A percentile compares a stretch with the other conserved stretches of the same genome.
phyloP scores from a whole-genome alignment of 768 basidiomycete genomes.

The Pleurotus sapidus region DNA sequence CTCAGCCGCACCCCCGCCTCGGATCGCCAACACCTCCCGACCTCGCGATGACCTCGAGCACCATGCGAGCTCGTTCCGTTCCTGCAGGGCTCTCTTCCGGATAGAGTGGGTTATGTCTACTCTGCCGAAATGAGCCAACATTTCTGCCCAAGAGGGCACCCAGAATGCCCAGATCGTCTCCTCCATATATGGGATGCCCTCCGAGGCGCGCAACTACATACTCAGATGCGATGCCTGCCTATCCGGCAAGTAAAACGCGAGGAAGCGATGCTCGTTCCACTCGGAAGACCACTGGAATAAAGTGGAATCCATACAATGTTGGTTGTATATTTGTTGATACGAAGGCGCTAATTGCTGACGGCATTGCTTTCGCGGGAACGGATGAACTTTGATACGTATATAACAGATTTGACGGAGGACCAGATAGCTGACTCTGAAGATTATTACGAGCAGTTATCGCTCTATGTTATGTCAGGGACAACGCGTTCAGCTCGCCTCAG shows the following conservation, averaged over 20 bases:
- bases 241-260: slow-evolving; percentile 71
- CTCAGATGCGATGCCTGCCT: slow-evolving; percentile 75
- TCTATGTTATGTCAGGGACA: slow-evolving; percentile 88
- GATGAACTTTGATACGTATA: slow-evolving; percentile 11
- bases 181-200: slow-evolving; percentile 69
- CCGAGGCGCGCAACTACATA: slow-evolving; percentile 51
- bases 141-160: slow-evolving; percentile 53
- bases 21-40: not conserved
- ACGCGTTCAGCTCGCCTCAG: slow-evolving; percentile 84
- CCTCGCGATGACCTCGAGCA: slow-evolving; percentile 1
- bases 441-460: slow-evolving; percentile 88
- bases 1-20: not conserved
- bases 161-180: slow-evolving; percentile 86
- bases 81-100: slow-evolving; percentile 33
- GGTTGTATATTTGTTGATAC: slow-evolving; percentile 21
- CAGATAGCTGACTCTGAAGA: slow-evolving; percentile 71
- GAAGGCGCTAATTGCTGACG: too few species aligned
- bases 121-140: slow-evolving; percentile 86
- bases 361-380: too few species aligned
- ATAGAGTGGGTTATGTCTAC: slow-evolving; percentile 82
- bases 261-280: slow-evolving; percentile 90
- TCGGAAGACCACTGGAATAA: slow-evolving; percentile 91
- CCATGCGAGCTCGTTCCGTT: slow-evolving; percentile 38
- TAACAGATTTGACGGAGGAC: slow-evolving; percentile 69
- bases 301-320: slow-evolving; percentile 79